Evolutionary conservation across 805 yeast species (phyloP), one percentile per base, ranked within the genome.

Genomic region (Candida ipomoeae): DNA sequence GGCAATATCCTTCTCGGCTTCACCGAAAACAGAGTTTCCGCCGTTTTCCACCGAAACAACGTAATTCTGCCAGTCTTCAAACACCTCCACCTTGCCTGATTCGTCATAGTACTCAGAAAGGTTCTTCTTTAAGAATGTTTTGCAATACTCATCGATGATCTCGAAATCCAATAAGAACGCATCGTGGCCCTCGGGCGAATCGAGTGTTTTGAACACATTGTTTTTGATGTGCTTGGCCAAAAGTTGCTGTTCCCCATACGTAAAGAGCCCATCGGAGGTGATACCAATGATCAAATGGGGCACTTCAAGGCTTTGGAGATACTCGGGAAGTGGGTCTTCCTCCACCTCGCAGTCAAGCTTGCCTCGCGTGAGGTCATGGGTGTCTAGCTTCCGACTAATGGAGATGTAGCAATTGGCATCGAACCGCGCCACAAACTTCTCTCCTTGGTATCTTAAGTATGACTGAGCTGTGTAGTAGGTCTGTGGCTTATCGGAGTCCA

Each of bases 341-440:
- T 53, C 51, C 11, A 52, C 33, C 7, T 70, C 71, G 20, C 66
- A 60, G 37, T 71, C 72, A 3, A 74, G 69, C 51, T 92, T 77
- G 49, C 85, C 94, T 52, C 99, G 78, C 0, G 96, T 83, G 44
- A 94, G 82, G 65, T 94, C 99, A 65, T 94, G 98, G 0, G 99
- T 90, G 61, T 94, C 99, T 33, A 94, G 71, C 67, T 94, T 94
- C 62, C 98, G 78, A 0, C 97, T 87, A 50, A 94, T 89, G 23
- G 97, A 82, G 48, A 94, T 90, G 68, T 94, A 94, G 70, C 98
- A 94, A 65, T 94, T 94, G 23, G 99, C 97, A 67, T 94, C 99
- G 61, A 92, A 94, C 60, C 99, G 75, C 40, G 81, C 76, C 43
- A 91, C 83, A 65, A 94, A 94, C 66, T 94, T 94, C 48, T 84